A percentile compares a stretch with the other conserved stretches of the same genome.
phyloP scores from a whole-genome alignment of 306 rosid species.

The Vachellia pachyceras region DNA sequence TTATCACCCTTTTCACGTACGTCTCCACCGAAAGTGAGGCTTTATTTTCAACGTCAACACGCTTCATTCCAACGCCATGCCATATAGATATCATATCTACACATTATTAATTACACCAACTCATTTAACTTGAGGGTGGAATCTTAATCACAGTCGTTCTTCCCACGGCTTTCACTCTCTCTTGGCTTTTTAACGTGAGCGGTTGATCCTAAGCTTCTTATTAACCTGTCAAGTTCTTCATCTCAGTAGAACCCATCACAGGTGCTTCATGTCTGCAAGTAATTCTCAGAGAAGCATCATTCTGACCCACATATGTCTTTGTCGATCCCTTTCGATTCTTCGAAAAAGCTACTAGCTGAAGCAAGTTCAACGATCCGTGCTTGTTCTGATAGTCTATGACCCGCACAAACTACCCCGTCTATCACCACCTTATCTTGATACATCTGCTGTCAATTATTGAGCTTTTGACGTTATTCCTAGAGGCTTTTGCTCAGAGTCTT shows the following conservation, averaged over 20 bases:
- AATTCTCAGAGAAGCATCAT: slow-evolving; percentile 27
- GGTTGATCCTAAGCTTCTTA: neutral
- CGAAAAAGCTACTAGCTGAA: neutral
- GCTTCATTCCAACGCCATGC: neutral
- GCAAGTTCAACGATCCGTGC: slow-evolving; percentile 9
- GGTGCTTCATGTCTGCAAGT: slow-evolving; percentile 10
- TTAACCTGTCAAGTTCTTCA: slow-evolving; percentile 9
- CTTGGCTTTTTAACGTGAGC: neutral
- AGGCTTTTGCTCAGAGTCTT: neutral
- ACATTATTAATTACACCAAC: neutral
- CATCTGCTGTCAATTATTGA: neutral
- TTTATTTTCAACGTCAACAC: slow-evolving; percentile 31
- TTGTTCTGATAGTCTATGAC: slow-evolving; percentile 12
- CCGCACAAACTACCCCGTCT: neutral
- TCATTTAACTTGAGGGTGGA: neutral
- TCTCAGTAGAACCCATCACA: neutral
- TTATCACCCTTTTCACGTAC: neutral
- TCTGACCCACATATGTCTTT: slow-evolving; percentile 3
- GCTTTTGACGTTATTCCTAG: slow-evolving; percentile 5
- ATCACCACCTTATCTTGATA: slow-evolving; percentile 8
- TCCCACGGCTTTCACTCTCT: neutral
- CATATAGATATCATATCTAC: too few species aligned
- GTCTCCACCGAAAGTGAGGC: slow-evolving; percentile 40
- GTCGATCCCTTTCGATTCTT: slow-evolving; percentile 36
- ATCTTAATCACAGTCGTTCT: neutral